Evolutionary conservation across 1,284 basidiomycete genomes (phyloP).

Genomic region (Vanrija sp.): DNA sequence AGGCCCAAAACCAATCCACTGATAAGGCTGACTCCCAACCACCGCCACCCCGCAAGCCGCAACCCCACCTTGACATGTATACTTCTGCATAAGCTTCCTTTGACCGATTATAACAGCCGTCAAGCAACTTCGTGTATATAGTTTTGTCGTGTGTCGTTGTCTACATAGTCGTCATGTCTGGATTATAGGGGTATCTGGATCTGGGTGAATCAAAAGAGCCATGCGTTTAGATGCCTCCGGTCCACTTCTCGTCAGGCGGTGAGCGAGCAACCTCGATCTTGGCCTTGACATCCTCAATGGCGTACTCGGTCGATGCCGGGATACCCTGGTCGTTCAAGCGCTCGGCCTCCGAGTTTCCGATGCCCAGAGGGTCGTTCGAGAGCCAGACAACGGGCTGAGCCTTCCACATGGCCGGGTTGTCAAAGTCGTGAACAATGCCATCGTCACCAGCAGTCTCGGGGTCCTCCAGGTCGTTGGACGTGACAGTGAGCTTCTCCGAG

Average conservation of each 20-base stretch:
- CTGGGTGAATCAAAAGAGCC: too few relatives aligned
- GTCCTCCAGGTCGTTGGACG: conserved; percentile 7
- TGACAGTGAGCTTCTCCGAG: conserved; percentile 16
- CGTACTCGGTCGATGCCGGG: conserved; percentile 42
- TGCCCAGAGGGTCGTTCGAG: conserved; percentile 44
- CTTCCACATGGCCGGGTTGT: conserved; percentile 50
- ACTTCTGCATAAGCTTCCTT: too few relatives aligned
- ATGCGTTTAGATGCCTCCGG: too few relatives aligned
- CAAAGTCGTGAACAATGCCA: conserved; percentile 37
- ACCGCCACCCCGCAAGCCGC: too few relatives aligned
- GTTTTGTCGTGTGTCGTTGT: too few relatives aligned
- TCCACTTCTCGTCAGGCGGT: conserved; percentile 45
- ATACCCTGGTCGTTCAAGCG: conserved; percentile 42
- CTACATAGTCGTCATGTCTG: too few relatives aligned
- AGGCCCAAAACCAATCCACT: too few relatives aligned
- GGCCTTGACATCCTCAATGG: conserved; percentile 44
- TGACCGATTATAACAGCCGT: neutral
- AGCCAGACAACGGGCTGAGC: conserved; percentile 48
- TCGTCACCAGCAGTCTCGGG: conserved; percentile 15
- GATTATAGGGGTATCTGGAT: too few relatives aligned
- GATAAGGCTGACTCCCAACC: too few relatives aligned
- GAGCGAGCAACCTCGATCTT: conserved; percentile 37
- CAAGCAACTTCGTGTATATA: too few relatives aligned
- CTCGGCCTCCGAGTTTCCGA: conserved; percentile 42
- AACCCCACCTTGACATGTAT: too few relatives aligned